Base-by-base conservation (phyloP, 768 basidiomycete genomes). In the Mycena maculata region DNA sequence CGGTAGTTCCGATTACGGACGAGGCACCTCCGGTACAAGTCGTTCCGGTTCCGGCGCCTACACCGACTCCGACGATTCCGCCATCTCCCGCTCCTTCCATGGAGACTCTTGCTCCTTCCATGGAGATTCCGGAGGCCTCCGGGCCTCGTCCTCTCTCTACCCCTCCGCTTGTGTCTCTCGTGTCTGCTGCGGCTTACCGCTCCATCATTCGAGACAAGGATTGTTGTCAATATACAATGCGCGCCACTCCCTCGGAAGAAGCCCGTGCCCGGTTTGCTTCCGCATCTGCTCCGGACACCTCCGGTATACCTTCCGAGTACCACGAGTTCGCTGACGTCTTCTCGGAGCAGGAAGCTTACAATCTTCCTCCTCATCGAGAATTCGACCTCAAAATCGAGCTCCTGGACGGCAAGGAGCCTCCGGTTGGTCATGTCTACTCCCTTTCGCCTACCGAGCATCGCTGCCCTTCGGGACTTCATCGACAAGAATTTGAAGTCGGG, bases 321-420 rank as follows among this genome's bases (percentile, higher is more conserved):
- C 36, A 56, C 5, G 54, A 39, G 7, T 56, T 42, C 23, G 54
- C 38, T 18, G 39, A 56, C 27, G 54, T 56, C 23, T 42, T 56
- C 25, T 56, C 25, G 2, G 38, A 27, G 54, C 16, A 25, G 12
- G 39, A 56, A 25, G 25, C 54, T 1, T 56, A 16, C 39, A 41
- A 41, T 41, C 39, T 56, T 56, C 54, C 25, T 25, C 54, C 39
- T 27, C 54, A 56, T 28, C 36, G 54, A 15, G 54, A 56, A 27
- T 42, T 41, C 27, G 54, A 56, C n/a, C 27, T 56, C 25, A 41
- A 42, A n/a, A 56, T 56, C 27, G 39, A 56, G 41, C 38, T 36
- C 4, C 3, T 38, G 6, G 54, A 56, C 13, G 53, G 53, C 36
- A 36, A 41, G n/a, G 36, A n/a, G 3, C 53, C 36, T 31, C 38